Conservation (phyloP, 1,139 yeast genomes). For the Arxiozyma bovina region DNA sequence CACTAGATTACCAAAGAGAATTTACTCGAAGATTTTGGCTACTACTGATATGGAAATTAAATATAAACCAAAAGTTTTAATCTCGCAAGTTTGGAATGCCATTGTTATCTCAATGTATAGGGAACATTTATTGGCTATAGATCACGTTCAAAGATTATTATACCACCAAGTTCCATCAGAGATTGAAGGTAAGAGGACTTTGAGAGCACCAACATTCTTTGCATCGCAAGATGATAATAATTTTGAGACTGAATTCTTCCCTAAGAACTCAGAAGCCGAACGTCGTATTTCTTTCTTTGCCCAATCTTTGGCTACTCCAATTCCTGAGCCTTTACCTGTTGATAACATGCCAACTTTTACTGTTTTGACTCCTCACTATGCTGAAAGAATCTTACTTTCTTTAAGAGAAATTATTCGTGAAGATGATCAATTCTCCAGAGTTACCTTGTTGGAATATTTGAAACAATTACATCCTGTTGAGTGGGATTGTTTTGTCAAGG, state of each 20-base stretch:
- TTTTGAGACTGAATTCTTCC: conserved; percentile 92
- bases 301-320: conserved; percentile 95
- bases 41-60: conserved; percentile 98
- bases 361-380: conserved; percentile 94
- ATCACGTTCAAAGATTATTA: conserved; percentile 91
- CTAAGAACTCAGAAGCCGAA: conserved; percentile 93
- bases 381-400: conserved; percentile 91
- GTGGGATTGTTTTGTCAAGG: conserved; percentile 99
- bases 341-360: conserved; percentile 99
- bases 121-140: conserved; percentile 93
- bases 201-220: conserved; percentile 97
- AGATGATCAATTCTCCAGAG: conserved; percentile 97
- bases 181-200: conserved; percentile 94
- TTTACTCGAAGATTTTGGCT: conserved; percentile 92
- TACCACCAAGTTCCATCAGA: conserved; percentile 98
- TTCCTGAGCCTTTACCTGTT: conserved; percentile 96
- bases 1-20: conserved; percentile 96
- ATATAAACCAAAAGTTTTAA: conserved; percentile 95
- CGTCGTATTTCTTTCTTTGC: conserved; percentile 99
- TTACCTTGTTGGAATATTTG: conserved; percentile 88
- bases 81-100: conserved; percentile 98
- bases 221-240: conserved; percentile 96
- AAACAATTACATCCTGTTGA: conserved; percentile 97
- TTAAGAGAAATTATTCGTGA: conserved; percentile 96
- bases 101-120: conserved; percentile 97